Base-by-base conservation (phyloP, 768 basidiomycete species). In the Boletus sp. region DNA sequence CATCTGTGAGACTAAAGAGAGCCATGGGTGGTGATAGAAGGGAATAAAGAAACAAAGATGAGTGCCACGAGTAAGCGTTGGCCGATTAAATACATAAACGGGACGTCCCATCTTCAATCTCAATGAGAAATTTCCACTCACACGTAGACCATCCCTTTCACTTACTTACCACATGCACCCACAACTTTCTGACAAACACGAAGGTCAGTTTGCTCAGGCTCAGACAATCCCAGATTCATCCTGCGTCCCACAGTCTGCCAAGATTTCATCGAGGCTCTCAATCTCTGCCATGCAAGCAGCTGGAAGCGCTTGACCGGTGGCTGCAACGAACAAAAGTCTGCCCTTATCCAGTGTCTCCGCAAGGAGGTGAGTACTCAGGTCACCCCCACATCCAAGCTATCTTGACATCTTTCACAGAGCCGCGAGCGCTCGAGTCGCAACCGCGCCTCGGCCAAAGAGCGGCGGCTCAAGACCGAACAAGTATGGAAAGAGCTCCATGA, bases 201-300 rank as follows among this genome's bases (percentile, higher is more conserved):
- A 81, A 56, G 78, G 85, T 81, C 47, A 50, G 77, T n/a, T 19
- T 27, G 43, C 13, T 33, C 23, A 30, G 4, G 5, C 19, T 32
- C 35, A 7, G 21, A 8, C 19, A 9, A 14, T 55, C 35, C 25
- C 35, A 40, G 21, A 33, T n/a, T 30, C 32, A 17, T 35, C 41
- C 39, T 61, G 35, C 39, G 8, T 39, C 60, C 50, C 47, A 51
- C 44, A 90, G 89, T 76, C 35, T 91, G 89, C 75, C 80, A 76
- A 64, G 87, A 89, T 17, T 85, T 91, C 64, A 88, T 91, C 51
- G 73, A 89, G 59, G 89, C 89, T 2, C 82, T 91, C 25, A 80
- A 90, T 47, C 72, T 78, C 44, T 91, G 89, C 64, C 89, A 91
- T 64, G 66, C 74, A 19, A 79, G 74, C 62, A 75, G 68, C 51